Base-by-base conservation (phyloP, 805 yeast species). In the Candida cerambycidarum region DNA sequence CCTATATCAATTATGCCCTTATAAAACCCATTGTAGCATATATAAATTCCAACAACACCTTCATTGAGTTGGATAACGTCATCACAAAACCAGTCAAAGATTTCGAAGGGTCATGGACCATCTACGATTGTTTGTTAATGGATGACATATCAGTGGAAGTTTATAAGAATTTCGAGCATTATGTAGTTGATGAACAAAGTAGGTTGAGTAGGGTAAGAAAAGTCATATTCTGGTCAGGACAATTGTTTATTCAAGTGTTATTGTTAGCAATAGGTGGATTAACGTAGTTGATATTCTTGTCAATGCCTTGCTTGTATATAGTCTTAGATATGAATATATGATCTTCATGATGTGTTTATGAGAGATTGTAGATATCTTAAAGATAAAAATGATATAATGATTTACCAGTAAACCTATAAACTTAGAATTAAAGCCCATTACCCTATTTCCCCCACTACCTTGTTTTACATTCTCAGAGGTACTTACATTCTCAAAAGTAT, bases 51-150 rank as follows among this genome's bases (percentile, higher is more conserved):
- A 77, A 86, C 45, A 86, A 87, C 56, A 89, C 98, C 0, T 86
- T 83, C 56, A 90, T 93, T 46, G 97, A 96, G 33, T 82, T 92
- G 45, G 75, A 81, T 47, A 88, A 96, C 57, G 79, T 89, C 3
- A 81, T 93, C 7, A 83, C 84, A 25, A 93, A 93, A 58, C 76
- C 79, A 34, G 64, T 89, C 16, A 69, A 73, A 19, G 99, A 93
- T 57, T 93, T 93, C 60, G 89, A 87, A 54, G 99, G 99, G 0
- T 80, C 96, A 6, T 93, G 99, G 99, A 92, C 99, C 1, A 73
- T 89, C 2, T 93, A 89, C 62, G 99, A 93, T 59, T 84, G 93
- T 19, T 71, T 84, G 40, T 69, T 93, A 46, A 89, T 92, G 96
- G 93, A 86, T 57, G 97, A 92, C 57, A 73, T 93, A 39, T 84